Evolutionary conservation across 2,329 filamentous ascomycete species (phyloP).

Genomic region (Aspergillus jensenii): DNA sequence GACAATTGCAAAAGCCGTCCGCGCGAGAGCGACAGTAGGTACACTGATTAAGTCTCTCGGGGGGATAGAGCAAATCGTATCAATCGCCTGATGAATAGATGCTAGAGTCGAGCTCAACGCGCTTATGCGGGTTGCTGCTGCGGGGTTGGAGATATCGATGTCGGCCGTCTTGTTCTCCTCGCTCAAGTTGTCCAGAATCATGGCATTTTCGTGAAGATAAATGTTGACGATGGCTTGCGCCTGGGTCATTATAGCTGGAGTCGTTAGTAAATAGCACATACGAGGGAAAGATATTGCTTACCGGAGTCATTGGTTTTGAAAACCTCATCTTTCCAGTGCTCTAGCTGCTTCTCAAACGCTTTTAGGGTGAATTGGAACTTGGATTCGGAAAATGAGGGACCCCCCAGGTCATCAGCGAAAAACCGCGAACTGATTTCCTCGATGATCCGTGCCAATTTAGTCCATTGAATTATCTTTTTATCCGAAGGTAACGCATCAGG

Average conservation of each 20-base stretch:
- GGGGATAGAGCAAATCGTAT: constrained; percentile 64
- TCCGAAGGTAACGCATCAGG: constrained; percentile 59
- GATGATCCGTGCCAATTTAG: constrained; percentile 60
- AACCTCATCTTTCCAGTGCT: constrained; percentile 59
- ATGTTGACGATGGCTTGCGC: constrained; percentile 66
- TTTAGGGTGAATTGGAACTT: constrained; percentile 65
- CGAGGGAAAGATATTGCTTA: constrained; percentile 41
- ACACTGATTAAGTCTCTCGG: constrained; percentile 60
- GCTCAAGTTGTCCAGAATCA: constrained; percentile 63
- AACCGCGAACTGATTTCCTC: constrained; percentile 70
- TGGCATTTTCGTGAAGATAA: constrained; percentile 74
- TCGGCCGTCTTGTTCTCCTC: constrained; percentile 36
- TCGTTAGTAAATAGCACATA: constrained; percentile 7
- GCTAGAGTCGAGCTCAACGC: constrained; percentile 66
- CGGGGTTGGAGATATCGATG: constrained; percentile 29
- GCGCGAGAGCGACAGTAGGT: constrained; percentile 70
- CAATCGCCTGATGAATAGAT: constrained; percentile 66
- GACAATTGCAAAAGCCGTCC: constrained; percentile 69
- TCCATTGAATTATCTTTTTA: constrained; percentile 56
- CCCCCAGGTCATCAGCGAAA: constrained; percentile 62
- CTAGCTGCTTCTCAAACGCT: constrained; percentile 64
- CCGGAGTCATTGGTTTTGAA: constrained; percentile 55
- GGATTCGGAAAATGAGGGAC: constrained; percentile 57
- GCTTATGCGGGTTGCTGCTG: constrained; percentile 62
- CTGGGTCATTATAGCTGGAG: constrained; percentile 60